Evolutionary conservation across 495 filamentous ascomycete species (phyloP).

Genomic region (Stereocaulon alpinum): DNA sequence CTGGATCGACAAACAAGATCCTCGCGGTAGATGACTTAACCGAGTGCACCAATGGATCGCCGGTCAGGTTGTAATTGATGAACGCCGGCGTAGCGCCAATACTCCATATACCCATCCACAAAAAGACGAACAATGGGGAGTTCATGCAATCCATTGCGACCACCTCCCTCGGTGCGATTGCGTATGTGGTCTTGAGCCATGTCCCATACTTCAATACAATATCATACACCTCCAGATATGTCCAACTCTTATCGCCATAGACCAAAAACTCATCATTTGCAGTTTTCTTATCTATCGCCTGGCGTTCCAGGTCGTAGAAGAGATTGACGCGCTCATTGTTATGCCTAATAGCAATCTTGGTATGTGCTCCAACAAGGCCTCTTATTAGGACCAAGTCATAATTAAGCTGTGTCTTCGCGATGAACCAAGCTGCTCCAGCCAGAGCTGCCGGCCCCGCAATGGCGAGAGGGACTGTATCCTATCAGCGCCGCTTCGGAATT

Average conservation of each 20-base stretch:
- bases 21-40: conserved; percentile 58
- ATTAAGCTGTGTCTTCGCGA: conserved; percentile 56
- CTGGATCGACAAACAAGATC: conserved; percentile 65
- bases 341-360: conserved; percentile 35
- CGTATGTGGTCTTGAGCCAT: conserved; percentile 66
- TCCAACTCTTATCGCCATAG: conserved; percentile 66
- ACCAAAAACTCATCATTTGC: conserved; percentile 55
- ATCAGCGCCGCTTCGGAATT: background rate
- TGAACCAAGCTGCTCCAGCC: conserved; percentile 67
- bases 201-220: conserved; percentile 64
- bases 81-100: conserved; percentile 85
- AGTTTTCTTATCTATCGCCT: conserved; percentile 48
- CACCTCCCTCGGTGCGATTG: conserved; percentile 64
- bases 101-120: conserved; percentile 80
- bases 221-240: conserved; percentile 72
- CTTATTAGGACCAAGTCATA: conserved; percentile 54
- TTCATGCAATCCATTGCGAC: conserved; percentile 89
- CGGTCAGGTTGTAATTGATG: conserved; percentile 85
- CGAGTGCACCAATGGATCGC: conserved; percentile 68
- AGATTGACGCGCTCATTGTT: conserved; percentile 53
- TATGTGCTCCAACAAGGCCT: conserved; percentile 33
- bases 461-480: conserved; percentile 29
- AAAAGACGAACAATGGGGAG: conserved; percentile 67
- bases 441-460: conserved; percentile 55
- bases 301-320: conserved; percentile 71